Evolutionary conservation across 2,329 filamentous ascomycete species (phyloP).

Genomic region (Thelonectria discophora): DNA sequence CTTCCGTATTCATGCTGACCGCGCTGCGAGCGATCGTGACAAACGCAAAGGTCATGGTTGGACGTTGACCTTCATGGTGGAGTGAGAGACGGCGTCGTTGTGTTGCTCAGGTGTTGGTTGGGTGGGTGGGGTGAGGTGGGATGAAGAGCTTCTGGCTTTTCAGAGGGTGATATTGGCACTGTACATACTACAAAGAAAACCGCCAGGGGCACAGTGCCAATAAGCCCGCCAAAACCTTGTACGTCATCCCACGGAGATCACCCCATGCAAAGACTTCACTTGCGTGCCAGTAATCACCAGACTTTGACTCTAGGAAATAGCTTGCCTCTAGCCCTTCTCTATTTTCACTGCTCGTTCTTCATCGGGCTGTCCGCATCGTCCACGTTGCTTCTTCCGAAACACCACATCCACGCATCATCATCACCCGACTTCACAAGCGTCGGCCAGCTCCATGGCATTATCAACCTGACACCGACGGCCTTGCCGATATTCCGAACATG

Average conservation of each 20-base stretch:
- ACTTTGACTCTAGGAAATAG: slow-evolving; percentile 18
- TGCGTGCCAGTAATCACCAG: slow-evolving; percentile 8
- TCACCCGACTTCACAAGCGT: slow-evolving; percentile 19
- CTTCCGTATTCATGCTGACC: slow-evolving; percentile 41
- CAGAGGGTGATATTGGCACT: slow-evolving; percentile 4
- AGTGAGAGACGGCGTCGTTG: slow-evolving; percentile 26
- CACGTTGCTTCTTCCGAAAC: neutral
- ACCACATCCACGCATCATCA: neutral
- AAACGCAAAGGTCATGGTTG: slow-evolving; percentile 45
- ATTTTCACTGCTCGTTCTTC: slow-evolving; percentile 4
- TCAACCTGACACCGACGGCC: slow-evolving; percentile 5
- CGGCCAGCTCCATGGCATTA: neutral
- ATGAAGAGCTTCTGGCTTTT: neutral
- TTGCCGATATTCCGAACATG: slow-evolving; percentile 10
- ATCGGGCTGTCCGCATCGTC: neutral
- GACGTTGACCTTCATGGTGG: slow-evolving; percentile 36
- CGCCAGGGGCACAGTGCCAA: neutral
- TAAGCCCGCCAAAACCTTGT: neutral
- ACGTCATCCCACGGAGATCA: slow-evolving; percentile 20
- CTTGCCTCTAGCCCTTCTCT: neutral
- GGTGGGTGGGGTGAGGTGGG: slow-evolving; percentile 24
- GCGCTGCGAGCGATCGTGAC: slow-evolving; percentile 40
- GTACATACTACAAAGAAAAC: neutral
- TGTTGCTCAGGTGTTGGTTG: slow-evolving; percentile 27
- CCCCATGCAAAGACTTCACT: slow-evolving; percentile 15